phyloP scores from a whole-genome alignment of 352 stramenopile genomes.

The Globisporangium ultimum region DNA sequence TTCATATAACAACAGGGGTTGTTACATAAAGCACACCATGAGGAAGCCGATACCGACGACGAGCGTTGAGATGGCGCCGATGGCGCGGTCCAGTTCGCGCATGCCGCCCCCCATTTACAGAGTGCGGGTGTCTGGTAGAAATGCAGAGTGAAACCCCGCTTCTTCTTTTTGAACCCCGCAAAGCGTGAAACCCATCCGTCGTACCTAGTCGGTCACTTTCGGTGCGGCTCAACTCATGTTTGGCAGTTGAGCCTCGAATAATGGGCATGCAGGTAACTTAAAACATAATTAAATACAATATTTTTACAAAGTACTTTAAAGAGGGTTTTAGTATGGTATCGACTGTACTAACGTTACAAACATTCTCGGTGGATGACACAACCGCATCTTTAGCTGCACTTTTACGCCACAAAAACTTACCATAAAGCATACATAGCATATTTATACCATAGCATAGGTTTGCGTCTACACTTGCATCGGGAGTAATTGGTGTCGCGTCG shows the following conservation, averaged over 20 bases:
- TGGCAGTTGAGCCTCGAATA: background rate
- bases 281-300: background rate
- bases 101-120: conserved; percentile 47
- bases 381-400: background rate
- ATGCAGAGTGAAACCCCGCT: background rate
- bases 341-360: background rate
- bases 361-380: background rate
- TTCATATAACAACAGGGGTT: background rate
- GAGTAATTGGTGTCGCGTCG: conserved; percentile 6
- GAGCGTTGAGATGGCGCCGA: conserved; percentile 74
- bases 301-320: no score
- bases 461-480: background rate
- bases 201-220: conserved; percentile 2
- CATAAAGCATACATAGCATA: conserved; percentile 4
- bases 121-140: background rate
- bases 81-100: conserved; percentile 74
- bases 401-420: conserved; percentile 11
- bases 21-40: conserved; percentile 33
- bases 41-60: conserved; percentile 69
- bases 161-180: conserved; percentile 9
- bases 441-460: background rate
- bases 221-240: background rate
- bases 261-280: background rate
- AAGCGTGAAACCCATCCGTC: conserved; percentile 7
- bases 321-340: background rate